Evolutionary conservation across 352 stramenopile species (phyloP).

Genomic region (Sclerospora graminicola): DNA sequence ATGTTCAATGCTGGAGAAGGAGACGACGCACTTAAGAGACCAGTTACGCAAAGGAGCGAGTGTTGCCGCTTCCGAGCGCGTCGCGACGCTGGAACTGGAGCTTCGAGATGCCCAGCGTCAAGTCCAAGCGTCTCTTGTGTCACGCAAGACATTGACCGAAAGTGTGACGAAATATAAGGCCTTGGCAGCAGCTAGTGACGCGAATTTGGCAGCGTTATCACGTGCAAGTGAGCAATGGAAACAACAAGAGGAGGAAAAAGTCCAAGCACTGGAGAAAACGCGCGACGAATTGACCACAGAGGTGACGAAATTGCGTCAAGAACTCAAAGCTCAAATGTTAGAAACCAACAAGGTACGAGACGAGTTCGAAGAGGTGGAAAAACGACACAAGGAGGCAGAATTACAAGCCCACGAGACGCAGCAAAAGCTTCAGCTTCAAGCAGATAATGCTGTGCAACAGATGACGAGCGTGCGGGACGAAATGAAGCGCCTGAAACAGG

Average conservation of each 20-base stretch:
- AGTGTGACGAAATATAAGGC: slow-evolving; percentile 63
- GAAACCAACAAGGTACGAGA: slow-evolving; percentile 57
- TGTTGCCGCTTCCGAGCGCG: slow-evolving; percentile 42
- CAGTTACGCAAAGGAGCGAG: slow-evolving; percentile 59
- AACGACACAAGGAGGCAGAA: slow-evolving; percentile 26
- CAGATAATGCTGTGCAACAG: slow-evolving; percentile 31
- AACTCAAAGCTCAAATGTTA: slow-evolving; percentile 45
- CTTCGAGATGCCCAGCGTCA: slow-evolving; percentile 49
- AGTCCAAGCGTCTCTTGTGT: slow-evolving; percentile 40
- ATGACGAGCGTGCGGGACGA: slow-evolving; percentile 37
- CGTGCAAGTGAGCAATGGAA: slow-evolving; percentile 57
- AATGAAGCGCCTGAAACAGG: slow-evolving; percentile 29
- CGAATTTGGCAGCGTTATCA: slow-evolving; percentile 51
- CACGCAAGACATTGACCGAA: slow-evolving; percentile 52
- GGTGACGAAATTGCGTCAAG: slow-evolving; percentile 30
- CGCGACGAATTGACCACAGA: slow-evolving; percentile 29
- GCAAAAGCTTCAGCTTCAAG: slow-evolving; percentile 35
- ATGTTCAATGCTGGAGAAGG: slow-evolving; percentile 39
- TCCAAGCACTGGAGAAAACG: slow-evolving; percentile 33
- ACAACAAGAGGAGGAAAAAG: slow-evolving; percentile 33
- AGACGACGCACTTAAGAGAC: slow-evolving; percentile 38
- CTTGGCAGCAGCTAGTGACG: slow-evolving; percentile 67
- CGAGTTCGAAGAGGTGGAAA: slow-evolving; percentile 42
- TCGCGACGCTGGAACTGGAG: slow-evolving; percentile 50
- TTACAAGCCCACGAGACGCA: slow-evolving; percentile 36